Evolutionary conservation across 108 stramenopile species (phyloP).

Genomic region (Cyclotella distinguenda): DNA sequence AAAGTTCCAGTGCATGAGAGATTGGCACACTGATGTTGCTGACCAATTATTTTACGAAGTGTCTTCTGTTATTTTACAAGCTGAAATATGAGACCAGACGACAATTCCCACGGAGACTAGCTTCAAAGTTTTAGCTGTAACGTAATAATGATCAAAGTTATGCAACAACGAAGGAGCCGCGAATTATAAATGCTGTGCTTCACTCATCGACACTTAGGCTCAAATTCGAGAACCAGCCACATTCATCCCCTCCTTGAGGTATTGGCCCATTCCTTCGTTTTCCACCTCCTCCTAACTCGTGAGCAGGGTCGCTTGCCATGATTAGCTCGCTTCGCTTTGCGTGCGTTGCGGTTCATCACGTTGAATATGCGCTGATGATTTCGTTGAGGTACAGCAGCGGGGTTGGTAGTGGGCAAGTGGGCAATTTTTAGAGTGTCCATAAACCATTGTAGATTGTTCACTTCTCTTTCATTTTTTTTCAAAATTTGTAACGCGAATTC

Average conservation of each 20-base stretch:
- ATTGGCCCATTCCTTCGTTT: conserved; percentile 46
- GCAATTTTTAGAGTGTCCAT: conserved; percentile 34
- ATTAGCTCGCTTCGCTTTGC: conserved; percentile 66
- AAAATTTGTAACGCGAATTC: conserved; percentile 25
- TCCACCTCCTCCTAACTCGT: conserved; percentile 51
- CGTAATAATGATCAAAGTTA: too few relatives aligned
- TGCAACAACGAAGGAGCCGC: too few relatives aligned
- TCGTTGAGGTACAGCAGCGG: not conserved
- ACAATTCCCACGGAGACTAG: too few relatives aligned
- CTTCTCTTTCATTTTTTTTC: conserved; percentile 19
- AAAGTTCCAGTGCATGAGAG: too few relatives aligned
- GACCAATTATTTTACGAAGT: too few relatives aligned
- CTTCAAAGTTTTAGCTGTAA: too few relatives aligned
- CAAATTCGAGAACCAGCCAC: not conserved
- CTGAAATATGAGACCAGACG: too few relatives aligned
- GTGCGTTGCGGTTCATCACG: conserved; percentile 71
- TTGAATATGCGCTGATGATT: conserved; percentile 33
- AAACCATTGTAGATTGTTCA: conserved; percentile 39
- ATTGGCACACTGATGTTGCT: too few relatives aligned
- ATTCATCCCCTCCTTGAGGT: conserved; percentile 36
- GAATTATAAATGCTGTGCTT: not conserved
- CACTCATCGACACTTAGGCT: not conserved
- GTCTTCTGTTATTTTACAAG: too few relatives aligned
- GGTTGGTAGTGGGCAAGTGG: conserved; percentile 3
- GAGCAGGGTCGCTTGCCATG: conserved; percentile 74